phyloP scores from a whole-genome alignment of 1,284 basidiomycete genomes.

The Hemileia vastatrix region DNA sequence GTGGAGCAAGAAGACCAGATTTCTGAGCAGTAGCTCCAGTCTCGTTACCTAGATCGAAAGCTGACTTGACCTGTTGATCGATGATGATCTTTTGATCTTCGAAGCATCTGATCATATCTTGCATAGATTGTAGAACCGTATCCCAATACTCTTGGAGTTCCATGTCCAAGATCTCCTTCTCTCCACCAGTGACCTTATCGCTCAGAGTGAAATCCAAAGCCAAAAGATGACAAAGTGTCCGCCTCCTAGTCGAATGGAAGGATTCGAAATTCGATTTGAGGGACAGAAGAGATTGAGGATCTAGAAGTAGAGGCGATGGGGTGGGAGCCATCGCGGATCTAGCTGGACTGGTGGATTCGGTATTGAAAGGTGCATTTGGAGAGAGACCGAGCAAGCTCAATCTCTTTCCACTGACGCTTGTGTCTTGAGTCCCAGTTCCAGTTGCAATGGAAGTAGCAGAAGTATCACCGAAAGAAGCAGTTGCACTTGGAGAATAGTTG shows the following conservation, averaged over 20 bases:
- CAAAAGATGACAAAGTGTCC: slow-evolving; percentile 30
- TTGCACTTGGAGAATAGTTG: neutral
- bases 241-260: slow-evolving; percentile 32
- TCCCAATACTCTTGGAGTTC: slow-evolving; percentile 17
- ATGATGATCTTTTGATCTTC: slow-evolving; percentile 20
- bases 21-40: neutral
- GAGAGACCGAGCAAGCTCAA: neutral
- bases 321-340: neutral
- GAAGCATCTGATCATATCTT: neutral
- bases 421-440: neutral
- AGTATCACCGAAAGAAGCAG: neutral
- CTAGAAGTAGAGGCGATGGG: slow-evolving; percentile 6
- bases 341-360: neutral
- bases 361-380: neutral
- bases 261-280: slow-evolving; percentile 35
- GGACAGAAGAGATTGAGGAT: slow-evolving; percentile 30
- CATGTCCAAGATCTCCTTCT: neutral
- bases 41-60: slow-evolving; percentile 1
- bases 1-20: neutral
- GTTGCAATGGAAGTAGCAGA: neutral
- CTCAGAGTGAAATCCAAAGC: slow-evolving; percentile 29
- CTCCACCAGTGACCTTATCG: neutral
- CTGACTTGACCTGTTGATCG: neutral
- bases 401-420: neutral
- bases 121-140: slow-evolving; percentile 8